Evolutionary conservation across 2,329 filamentous ascomycete species (phyloP).

Genomic region (Clonostachys sp.): DNA sequence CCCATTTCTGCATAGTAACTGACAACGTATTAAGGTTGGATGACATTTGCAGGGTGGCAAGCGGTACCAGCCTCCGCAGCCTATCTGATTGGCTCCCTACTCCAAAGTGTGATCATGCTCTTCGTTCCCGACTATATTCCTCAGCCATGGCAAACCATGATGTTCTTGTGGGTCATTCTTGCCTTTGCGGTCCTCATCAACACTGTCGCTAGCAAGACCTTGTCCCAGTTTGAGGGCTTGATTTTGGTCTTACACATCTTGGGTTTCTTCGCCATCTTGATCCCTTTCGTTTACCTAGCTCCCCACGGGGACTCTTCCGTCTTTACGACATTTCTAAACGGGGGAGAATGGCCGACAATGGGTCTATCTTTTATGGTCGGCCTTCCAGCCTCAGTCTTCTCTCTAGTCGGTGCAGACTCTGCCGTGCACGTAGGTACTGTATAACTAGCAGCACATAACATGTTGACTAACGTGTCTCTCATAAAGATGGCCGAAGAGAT

Average conservation of each 20-base stretch:
- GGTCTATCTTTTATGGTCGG: slow-evolving; percentile 40
- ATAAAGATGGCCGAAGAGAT: too few species aligned
- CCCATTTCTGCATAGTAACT: too few species aligned
- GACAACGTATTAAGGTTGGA: slow-evolving; percentile 25
- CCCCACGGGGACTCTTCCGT: slow-evolving; percentile 25
- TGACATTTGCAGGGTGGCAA: slow-evolving; percentile 40
- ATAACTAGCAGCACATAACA: too few species aligned
- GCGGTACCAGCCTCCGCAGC: slow-evolving; percentile 29
- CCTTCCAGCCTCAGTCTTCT: slow-evolving; percentile 31
- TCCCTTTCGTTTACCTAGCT: slow-evolving; percentile 21
- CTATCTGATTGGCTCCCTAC: slow-evolving; percentile 35
- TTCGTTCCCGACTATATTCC: slow-evolving; percentile 30
- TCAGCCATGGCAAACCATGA: slow-evolving; percentile 40
- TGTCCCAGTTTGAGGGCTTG: slow-evolving; percentile 45
- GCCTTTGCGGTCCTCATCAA: slow-evolving; percentile 43
- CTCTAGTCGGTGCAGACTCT: slow-evolving; percentile 22
- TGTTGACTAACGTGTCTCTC: too few species aligned
- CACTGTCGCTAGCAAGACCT: slow-evolving; percentile 33
- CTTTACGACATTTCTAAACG: slow-evolving; percentile 36
- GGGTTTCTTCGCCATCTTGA: slow-evolving; percentile 23
- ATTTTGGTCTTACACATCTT: slow-evolving; percentile 42
- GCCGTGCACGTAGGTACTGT: slow-evolving; percentile 17
- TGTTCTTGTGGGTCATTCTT: slow-evolving; percentile 42
- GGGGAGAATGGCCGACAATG: slow-evolving; percentile 33
- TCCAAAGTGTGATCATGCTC: slow-evolving; percentile 36